Evolutionary conservation across 768 basidiomycete species (phyloP).

Genomic region (Rhodotorula babjevae): DNA sequence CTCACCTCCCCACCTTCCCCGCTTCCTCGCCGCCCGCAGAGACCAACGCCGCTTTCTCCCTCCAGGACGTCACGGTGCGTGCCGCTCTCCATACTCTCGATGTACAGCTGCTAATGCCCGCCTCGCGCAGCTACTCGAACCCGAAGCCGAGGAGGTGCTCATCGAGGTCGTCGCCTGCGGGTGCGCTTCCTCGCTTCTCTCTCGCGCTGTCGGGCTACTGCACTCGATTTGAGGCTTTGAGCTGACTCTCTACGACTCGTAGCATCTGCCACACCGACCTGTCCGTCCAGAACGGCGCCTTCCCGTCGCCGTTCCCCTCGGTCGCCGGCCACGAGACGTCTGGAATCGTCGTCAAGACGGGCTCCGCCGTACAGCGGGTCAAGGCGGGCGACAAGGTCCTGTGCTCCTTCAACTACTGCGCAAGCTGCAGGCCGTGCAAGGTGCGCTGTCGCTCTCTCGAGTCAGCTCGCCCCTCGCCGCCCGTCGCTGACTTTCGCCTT

Average conservation of each 20-base stretch:
- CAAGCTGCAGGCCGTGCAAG: conserved; percentile 30
- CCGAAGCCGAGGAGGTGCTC: conserved; percentile 31
- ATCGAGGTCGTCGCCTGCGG: conserved; percentile 22
- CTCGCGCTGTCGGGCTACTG: neutral
- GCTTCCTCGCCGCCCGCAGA: neutral
- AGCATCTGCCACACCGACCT: conserved; percentile 37
- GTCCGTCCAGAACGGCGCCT: conserved; percentile 1
- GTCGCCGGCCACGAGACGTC: conserved; percentile 30
- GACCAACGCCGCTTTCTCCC: conserved; percentile 8
- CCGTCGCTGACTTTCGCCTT: no score
- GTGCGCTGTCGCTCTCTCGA: neutral
- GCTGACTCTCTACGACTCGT: neutral
- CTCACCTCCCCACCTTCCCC: neutral
- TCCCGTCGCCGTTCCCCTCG: conserved; percentile 20
- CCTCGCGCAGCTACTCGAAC: no score
- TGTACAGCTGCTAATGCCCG: no score
- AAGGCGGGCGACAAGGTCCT: conserved; percentile 21
- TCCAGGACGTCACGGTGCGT: conserved; percentile 28
- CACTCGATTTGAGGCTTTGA: no score
- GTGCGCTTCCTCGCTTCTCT: neutral
- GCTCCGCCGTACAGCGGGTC: conserved; percentile 7
- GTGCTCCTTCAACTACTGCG: conserved; percentile 31
- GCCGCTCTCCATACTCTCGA: no score
- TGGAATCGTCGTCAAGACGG: conserved; percentile 15
- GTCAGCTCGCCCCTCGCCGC: no score